A percentile compares a stretch with the other conserved stretches of the same genome.
These are phyloP conservation scores for Cyberlindnera misumaiensis DNA, from an alignment of 805 yeast genomes.

Conservation along the genomic window DNA sequence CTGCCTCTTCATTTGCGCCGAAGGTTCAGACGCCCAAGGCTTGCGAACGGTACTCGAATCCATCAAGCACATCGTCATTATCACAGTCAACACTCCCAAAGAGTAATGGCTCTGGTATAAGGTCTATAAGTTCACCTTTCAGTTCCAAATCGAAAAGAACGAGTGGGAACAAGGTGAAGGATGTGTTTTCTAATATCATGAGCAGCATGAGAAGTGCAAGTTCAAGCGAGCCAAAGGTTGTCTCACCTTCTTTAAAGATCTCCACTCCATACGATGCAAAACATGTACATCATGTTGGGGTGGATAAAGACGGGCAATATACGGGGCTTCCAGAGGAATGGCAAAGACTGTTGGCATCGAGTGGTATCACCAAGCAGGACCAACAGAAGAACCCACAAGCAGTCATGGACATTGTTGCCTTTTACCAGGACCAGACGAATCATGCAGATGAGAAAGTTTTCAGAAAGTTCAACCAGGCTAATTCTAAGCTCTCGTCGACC, in stretches of 20 bases:
- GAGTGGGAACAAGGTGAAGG: constrained; percentile 48
- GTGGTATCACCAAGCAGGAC: constrained; percentile 84
- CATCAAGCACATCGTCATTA: constrained; percentile 11
- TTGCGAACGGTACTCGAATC: constrained; percentile 11
- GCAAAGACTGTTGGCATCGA: constrained; percentile 75
- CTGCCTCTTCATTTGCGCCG: constrained; percentile 8
- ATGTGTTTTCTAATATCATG: constrained; percentile 47
- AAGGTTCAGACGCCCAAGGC: constrained; percentile 12
- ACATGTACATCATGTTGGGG: constrained; percentile 91
- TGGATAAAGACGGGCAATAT: constrained; percentile 78
- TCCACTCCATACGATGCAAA: constrained; percentile 90
- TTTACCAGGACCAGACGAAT: constrained; percentile 58
- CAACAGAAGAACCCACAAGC: constrained; percentile 92
- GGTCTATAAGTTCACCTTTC: constrained; percentile 23
- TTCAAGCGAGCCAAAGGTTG: constrained; percentile 8
- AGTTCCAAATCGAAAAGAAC: constrained; percentile 25
- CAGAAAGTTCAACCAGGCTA: constrained; percentile 30
- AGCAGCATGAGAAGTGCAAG: constrained; percentile 35
- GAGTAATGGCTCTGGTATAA: constrained; percentile 7
- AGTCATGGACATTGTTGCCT: constrained; percentile 83
- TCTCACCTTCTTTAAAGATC: constrained; percentile 39
- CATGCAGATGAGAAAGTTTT: constrained; percentile 35
- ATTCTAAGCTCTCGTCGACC: constrained; percentile 21
- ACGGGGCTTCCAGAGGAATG: constrained; percentile 92
- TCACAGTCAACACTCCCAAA: constrained; percentile 11